Evolutionary conservation across 352 stramenopile genomes (phyloP).

Genomic region (Aphanomyces euteiches): DNA sequence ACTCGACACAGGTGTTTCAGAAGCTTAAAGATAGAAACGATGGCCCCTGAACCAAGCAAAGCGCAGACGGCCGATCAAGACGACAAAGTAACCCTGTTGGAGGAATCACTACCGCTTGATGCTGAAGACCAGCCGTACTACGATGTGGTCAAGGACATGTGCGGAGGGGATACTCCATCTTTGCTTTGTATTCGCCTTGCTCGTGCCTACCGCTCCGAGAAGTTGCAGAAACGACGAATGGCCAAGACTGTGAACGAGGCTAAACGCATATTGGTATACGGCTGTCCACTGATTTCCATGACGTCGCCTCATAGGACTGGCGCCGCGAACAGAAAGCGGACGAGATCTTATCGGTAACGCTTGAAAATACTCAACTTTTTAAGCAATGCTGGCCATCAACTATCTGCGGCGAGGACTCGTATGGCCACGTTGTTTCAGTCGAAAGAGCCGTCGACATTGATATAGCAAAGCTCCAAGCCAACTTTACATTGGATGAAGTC

Average conservation of each 20-base stretch:
- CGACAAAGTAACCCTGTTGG: constrained; percentile 10
- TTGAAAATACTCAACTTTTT: constrained; percentile 55
- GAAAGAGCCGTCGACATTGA: constrained; percentile 67
- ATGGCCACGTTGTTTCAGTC: constrained; percentile 64
- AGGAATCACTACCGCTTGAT: constrained; percentile 49
- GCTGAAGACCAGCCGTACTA: constrained; percentile 56
- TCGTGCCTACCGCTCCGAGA: constrained; percentile 54
- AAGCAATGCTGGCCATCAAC: constrained; percentile 56
- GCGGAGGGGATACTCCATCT: constrained; percentile 48
- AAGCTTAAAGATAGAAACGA: no score
- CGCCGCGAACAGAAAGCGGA: constrained; percentile 36
- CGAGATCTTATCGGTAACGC: constrained; percentile 44
- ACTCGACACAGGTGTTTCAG: no score
- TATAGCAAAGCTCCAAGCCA: constrained; percentile 50
- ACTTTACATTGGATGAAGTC: constrained; percentile 56
- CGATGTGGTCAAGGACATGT: constrained; percentile 49
- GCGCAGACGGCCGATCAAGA: not conserved
- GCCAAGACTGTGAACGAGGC: constrained; percentile 57
- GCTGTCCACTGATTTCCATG: constrained; percentile 32
- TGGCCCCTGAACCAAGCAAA: no score
- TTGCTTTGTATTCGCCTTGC: constrained; percentile 56
- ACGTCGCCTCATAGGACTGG: not conserved
- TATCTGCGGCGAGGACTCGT: constrained; percentile 68
- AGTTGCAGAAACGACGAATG: constrained; percentile 50
- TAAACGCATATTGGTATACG: constrained; percentile 57